A percentile compares a stretch with the other conserved stretches of the same genome.
Conservation (phyloP, 2,329 filamentous ascomycete genomes). For the Fusarium incarnatum region DNA sequence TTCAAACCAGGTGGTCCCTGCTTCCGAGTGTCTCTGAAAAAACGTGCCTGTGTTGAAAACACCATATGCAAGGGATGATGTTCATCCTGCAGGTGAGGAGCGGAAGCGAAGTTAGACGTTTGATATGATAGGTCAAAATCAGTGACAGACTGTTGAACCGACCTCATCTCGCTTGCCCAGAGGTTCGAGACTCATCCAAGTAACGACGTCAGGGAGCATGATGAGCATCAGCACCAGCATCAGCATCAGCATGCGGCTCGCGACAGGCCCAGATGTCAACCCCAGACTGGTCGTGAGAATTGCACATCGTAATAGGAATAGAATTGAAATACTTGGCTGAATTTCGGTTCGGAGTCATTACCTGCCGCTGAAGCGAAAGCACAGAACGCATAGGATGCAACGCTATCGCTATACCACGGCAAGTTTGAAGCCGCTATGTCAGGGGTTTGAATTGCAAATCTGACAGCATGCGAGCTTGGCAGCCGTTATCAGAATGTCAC, state of each 20-base stretch:
- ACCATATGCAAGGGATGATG: constrained; percentile 17
- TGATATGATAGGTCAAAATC: constrained; percentile 14
- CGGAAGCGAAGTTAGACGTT: background rate
- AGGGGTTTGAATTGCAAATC: constrained; percentile 25
- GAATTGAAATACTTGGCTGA: background rate
- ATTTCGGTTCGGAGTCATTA: background rate
- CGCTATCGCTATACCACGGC: constrained; percentile 20
- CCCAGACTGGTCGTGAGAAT: constrained; percentile 13
- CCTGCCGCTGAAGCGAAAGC: constrained; percentile 33
- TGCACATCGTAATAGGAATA: constrained; percentile 8
- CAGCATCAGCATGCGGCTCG: constrained; percentile 13
- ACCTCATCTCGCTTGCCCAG: constrained; percentile 17
- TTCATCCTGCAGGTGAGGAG: background rate
- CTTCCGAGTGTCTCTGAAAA: constrained; percentile 35
- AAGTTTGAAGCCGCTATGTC: constrained; percentile 16
- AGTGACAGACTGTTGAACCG: background rate
- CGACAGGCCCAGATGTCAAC: constrained; percentile 12
- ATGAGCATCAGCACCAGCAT: background rate
- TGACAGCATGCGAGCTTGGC: constrained; percentile 21
- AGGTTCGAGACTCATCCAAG: constrained; percentile 4
- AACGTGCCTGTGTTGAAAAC: constrained; percentile 34
- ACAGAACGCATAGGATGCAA: constrained; percentile 18
- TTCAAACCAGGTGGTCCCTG: constrained; percentile 25
- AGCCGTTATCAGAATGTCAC: constrained; percentile 29
- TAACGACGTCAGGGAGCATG: constrained; percentile 21